These are phyloP conservation scores for Vigna nakashimae DNA, from an alignment of 306 rosid genomes.

Conservation along the genomic window DNA sequence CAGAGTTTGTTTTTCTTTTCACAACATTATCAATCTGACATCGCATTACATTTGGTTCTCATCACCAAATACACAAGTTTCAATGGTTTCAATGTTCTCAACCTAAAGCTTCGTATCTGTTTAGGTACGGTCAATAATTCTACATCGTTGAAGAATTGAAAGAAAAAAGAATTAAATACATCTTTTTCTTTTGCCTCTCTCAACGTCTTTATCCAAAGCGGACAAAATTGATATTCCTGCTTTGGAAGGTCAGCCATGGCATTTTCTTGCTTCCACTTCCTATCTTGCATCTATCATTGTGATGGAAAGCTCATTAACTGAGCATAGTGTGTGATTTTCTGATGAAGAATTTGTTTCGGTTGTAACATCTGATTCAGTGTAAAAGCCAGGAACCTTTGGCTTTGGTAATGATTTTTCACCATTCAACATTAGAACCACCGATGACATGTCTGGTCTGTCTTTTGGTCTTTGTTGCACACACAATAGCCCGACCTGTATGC, in stretches of 20 bases:
- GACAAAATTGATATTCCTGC: neutral
- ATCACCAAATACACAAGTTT: too few relatives aligned
- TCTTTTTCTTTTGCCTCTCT: too few relatives aligned
- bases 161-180: too few relatives aligned
- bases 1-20: too few relatives aligned
- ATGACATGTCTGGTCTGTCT: slow-evolving; percentile 38
- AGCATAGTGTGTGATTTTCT: neutral
- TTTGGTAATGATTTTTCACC: slow-evolving; percentile 18
- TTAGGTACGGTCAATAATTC: too few relatives aligned
- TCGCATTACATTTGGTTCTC: too few relatives aligned
- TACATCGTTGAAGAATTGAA: too few relatives aligned
- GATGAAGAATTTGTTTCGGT: neutral
- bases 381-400: slow-evolving; percentile 30
- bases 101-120: too few relatives aligned
- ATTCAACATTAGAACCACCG: slow-evolving; percentile 30
- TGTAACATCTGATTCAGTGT: neutral
- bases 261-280: neutral
- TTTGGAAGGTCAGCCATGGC: neutral
- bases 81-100: too few relatives aligned
- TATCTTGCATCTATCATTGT: slow-evolving; percentile 31
- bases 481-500: slow-evolving; percentile 34
- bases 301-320: slow-evolving; percentile 18
- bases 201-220: too few relatives aligned
- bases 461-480: slow-evolving; percentile 26
- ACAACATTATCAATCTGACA: too few relatives aligned